Evolutionary conservation across 2,329 filamentous ascomycete species (phyloP).

Genomic region (Alternaria solani): DNA sequence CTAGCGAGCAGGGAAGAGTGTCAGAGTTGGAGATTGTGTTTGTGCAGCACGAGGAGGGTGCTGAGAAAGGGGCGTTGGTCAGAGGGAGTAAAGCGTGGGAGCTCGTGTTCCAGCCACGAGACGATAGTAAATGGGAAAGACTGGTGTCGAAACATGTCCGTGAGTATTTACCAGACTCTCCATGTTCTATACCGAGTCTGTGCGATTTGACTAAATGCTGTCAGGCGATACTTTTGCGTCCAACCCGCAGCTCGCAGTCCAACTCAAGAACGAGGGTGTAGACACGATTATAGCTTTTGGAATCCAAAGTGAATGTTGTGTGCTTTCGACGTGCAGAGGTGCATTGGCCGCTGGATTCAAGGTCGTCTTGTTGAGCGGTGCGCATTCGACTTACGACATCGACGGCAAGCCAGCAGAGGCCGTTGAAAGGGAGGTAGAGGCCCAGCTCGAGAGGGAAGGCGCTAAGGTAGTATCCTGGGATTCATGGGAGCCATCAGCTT

Average conservation of each 20-base stretch:
- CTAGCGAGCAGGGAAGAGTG: not conserved
- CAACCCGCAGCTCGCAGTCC: not conserved
- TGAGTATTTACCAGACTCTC: too few relatives aligned
- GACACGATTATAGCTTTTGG: conserved; percentile 17
- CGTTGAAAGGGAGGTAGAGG: not conserved
- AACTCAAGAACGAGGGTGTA: not conserved
- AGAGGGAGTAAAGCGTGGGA: not conserved
- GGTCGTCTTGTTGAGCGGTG: not conserved
- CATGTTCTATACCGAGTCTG: too few relatives aligned
- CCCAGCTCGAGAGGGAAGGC: not conserved
- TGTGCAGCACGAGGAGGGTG: not conserved
- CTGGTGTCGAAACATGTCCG: not conserved
- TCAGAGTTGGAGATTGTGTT: not conserved
- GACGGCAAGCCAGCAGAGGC: not conserved
- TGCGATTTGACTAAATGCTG: not conserved
- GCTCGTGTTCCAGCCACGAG: not conserved
- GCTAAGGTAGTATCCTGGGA: not conserved
- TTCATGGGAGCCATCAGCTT: not conserved
- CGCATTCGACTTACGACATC: not conserved
- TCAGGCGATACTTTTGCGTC: not conserved
- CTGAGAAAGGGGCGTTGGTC: not conserved
- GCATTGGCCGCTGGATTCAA: conserved; percentile 14
- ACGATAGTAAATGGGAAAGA: not conserved
- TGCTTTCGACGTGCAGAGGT: conserved; percentile 17
- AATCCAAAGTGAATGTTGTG: conserved; percentile 26